Evolutionary conservation across 176 grass and related monocot genomes (phyloP).

Genomic region (Metroxylon sagu): DNA sequence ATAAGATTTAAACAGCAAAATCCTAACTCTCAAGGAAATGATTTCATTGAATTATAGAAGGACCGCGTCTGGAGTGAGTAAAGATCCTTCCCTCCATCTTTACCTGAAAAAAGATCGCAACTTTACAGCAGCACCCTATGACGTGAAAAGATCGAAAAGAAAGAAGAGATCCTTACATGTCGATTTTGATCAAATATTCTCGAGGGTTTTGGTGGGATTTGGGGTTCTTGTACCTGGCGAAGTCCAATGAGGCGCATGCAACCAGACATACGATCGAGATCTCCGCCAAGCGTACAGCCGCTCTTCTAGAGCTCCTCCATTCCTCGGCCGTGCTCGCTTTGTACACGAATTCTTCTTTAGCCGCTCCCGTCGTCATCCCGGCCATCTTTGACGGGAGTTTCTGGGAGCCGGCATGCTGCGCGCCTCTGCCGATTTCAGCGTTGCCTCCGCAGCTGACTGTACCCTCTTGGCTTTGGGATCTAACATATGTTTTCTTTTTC

Average conservation of each 20-base stretch:
- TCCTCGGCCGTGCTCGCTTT: slow-evolving; percentile 45
- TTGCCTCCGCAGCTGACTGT: too few relatives aligned
- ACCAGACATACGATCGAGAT: slow-evolving; percentile 50
- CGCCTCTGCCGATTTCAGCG: too few relatives aligned
- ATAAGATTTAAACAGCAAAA: too few relatives aligned
- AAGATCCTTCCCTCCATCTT: slow-evolving; percentile 58
- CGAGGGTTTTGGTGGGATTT: too few relatives aligned
- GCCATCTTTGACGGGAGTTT: not conserved
- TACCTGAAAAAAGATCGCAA: slow-evolving; percentile 34
- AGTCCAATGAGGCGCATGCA: slow-evolving; percentile 76
- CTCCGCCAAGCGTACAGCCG: slow-evolving; percentile 34
- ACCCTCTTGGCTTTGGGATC: too few relatives aligned
- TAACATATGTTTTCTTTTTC: too few relatives aligned
- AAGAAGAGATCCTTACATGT: too few relatives aligned
- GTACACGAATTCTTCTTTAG: slow-evolving; percentile 45
- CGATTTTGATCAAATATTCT: too few relatives aligned
- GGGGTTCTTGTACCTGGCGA: slow-evolving; percentile 26
- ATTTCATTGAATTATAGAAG: too few relatives aligned
- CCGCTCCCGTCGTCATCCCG: slow-evolving; percentile 12
- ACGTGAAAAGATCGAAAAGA: not conserved
- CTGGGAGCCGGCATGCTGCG: too few relatives aligned
- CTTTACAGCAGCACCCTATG: not conserved
- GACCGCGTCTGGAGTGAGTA: slow-evolving; percentile 50
- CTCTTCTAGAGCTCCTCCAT: slow-evolving; percentile 42
- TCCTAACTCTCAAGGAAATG: not conserved